These are phyloP conservation scores for Cercospora janseana DNA, from an alignment of 2,329 filamentous ascomycete species.

Conservation along the genomic window DNA sequence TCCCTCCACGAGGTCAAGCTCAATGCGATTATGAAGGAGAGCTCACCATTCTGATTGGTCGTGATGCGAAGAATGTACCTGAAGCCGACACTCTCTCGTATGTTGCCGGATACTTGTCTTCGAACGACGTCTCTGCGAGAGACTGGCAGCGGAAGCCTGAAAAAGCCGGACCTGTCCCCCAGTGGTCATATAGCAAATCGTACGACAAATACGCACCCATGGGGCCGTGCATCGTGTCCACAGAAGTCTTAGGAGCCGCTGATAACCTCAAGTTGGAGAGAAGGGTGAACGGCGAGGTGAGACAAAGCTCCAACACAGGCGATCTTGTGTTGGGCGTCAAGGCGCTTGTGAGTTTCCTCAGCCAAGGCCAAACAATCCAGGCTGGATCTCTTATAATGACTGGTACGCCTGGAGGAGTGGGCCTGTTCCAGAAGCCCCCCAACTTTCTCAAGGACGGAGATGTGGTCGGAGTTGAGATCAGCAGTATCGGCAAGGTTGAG, in stretches of 20 bases:
- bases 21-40: constrained; percentile 77
- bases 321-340: constrained; percentile 50
- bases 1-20: constrained; percentile 64
- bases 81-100: constrained; percentile 64
- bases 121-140: constrained; percentile 74
- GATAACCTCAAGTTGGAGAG: constrained; percentile 46
- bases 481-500: constrained; percentile 33
- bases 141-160: constrained; percentile 53
- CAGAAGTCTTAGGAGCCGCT: constrained; percentile 46
- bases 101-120: constrained; percentile 70
- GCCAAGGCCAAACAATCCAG: constrained; percentile 44
- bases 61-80: constrained; percentile 61
- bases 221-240: constrained; percentile 51
- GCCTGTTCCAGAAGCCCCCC: constrained; percentile 32
- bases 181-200: constrained; percentile 59
- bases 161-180: constrained; percentile 52
- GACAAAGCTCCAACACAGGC: constrained; percentile 43
- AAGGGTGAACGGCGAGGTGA: constrained; percentile 50
- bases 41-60: constrained; percentile 69
- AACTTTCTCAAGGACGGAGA: constrained; percentile 35
- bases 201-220: constrained; percentile 58
- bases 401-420: constrained; percentile 46
- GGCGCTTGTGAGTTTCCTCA: constrained; percentile 37
- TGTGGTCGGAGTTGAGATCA: constrained; percentile 36
- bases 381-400: constrained; percentile 52